Evolutionary conservation across 2,329 filamentous ascomycete genomes (phyloP).

Genomic region (Fusarium sp.): DNA sequence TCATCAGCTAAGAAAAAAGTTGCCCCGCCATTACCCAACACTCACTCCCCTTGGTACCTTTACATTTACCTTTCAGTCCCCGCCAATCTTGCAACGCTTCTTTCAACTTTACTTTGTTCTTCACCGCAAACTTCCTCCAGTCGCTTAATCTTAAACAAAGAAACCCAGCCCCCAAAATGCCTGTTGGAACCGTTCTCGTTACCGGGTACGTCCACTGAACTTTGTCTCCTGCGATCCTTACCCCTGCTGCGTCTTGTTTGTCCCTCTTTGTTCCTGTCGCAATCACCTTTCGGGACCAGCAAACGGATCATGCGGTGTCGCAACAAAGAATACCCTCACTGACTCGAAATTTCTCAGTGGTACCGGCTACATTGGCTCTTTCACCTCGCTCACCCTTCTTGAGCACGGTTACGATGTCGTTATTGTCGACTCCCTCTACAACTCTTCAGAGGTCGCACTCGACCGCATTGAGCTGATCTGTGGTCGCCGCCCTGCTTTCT

Average conservation of each 20-base stretch:
- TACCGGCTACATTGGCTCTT: slow-evolving; percentile 98
- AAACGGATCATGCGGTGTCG: slow-evolving; percentile 18
- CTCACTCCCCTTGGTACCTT: not conserved
- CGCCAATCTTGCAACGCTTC: slow-evolving; percentile 25
- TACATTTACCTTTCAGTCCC: slow-evolving; percentile 30
- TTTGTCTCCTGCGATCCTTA: slow-evolving; percentile 30
- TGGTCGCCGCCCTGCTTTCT: slow-evolving; percentile 87
- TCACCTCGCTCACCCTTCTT: slow-evolving; percentile 91
- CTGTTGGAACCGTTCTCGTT: slow-evolving; percentile 88
- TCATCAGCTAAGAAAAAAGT: slow-evolving; percentile 21
- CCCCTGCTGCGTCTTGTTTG: slow-evolving; percentile 7
- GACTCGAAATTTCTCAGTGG: slow-evolving; percentile 69
- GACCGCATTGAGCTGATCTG: slow-evolving; percentile 95
- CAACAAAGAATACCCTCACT: slow-evolving; percentile 37
- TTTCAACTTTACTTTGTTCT: slow-evolving; percentile 24
- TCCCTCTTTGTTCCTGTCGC: slow-evolving; percentile 29
- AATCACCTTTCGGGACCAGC: slow-evolving; percentile 11
- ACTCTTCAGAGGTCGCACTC: slow-evolving; percentile 90
- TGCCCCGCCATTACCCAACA: slow-evolving; percentile 35
- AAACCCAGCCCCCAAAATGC: slow-evolving; percentile 64
- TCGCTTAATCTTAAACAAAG: slow-evolving; percentile 40
- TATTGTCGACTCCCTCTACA: slow-evolving; percentile 96
- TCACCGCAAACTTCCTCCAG: slow-evolving; percentile 37
- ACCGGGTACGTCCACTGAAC: slow-evolving; percentile 74
- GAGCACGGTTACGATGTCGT: slow-evolving; percentile 96